Evolutionary conservation across 169 alveolate genomes (phyloP), one percentile per base, ranked within the genome.

Genomic region (Plasmodium chabaudi): DNA sequence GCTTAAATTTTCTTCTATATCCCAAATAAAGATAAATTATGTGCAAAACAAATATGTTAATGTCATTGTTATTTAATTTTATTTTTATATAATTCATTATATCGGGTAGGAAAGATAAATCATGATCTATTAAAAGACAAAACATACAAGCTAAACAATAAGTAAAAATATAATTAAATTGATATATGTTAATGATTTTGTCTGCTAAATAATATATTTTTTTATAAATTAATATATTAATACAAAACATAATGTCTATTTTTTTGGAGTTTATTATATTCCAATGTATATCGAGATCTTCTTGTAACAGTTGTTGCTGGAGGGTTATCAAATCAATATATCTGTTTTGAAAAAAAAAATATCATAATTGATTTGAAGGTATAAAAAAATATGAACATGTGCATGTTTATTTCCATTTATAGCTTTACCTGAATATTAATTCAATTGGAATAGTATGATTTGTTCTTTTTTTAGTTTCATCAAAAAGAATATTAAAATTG

Each of bases 401-500:
- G 27, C 19, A 46, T 15, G 49, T 2, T 23, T 25, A 19, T 27
- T 4, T 17, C 9, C 17, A 19, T 17, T 39, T n/a, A 44, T 42
- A 21, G 46, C 12, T 21, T n/a, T 51, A 72, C 87, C 72, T 72
- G 59, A 57, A 63, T 51, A 75, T 56, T 10, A 74, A 47, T n/a
- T 75, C 88, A 4, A 27, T 42, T 7, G 88, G 13, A 67, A 61
- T 55, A 0, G 27, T 15, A 6, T 75, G 23, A 5, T 21, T 19
- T 67, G 17, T 23, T 51, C 67, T 10, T 19, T 47, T 75, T 6
- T 75, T 67, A 23, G 21, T 12, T 25, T 75, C 77, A 15, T 68
- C 88, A 47, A 75, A 63, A n/a, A 75, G 75, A 15, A 44, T 75
- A n/a, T 75, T 75, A 39, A 75, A 75, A 47, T 75, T 75, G 46